Base-by-base conservation (phyloP, 2,329 filamentous ascomycete genomes). In the Ramularia endophylla region DNA sequence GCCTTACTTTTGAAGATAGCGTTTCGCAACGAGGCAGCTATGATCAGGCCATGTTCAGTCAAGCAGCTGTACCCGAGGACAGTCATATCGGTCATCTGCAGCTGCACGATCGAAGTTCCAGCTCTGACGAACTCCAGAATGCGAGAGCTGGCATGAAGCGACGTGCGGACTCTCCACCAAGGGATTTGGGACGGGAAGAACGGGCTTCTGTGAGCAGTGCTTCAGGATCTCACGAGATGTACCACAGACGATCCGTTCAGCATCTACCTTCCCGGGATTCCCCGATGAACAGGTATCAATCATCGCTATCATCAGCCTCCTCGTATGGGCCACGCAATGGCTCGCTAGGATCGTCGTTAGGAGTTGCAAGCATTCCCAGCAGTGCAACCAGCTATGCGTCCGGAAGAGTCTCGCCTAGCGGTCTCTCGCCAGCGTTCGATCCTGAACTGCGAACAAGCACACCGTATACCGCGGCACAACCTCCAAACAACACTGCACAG, bases 301-400 rank as follows among this genome's bases (percentile, higher is more conserved):
- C 77, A 34, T 83, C 80, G 16, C 60, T 82, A 17, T 84, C 81
- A 5, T 81, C 81, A n/a, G 70, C 72, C 7, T 78, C 78, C n/a
- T 83, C 79, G 5, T 66, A 72, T 19, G 75, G 74, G 35, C 71
- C 75, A 45, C 74, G 77, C 48, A 78, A 74, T 33, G 74, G 74
- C 19, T 84, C 80, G 1, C 75, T 81, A 54, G 74, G 77, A 9
- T 83, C 80, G 6, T 78, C 76, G 6, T 68, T 72, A 42, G 72
- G 70, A 8, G 62, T 81, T 15, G 39, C 57, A 7, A 83, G 80
- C 13, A 67, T 76, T 51, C 74, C 74, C 32, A 83, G 78, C 63
- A 84, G 79, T 58, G 72, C 80, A 56, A 82, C 80, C 25, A 83
- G 78, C 57, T 73, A 80, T 49, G 74, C 73, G 33, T 80, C 78